These are phyloP conservation scores for Samsoniella hepiali DNA, from an alignment of 2,329 filamentous ascomycete genomes.

Conservation along the genomic window DNA sequence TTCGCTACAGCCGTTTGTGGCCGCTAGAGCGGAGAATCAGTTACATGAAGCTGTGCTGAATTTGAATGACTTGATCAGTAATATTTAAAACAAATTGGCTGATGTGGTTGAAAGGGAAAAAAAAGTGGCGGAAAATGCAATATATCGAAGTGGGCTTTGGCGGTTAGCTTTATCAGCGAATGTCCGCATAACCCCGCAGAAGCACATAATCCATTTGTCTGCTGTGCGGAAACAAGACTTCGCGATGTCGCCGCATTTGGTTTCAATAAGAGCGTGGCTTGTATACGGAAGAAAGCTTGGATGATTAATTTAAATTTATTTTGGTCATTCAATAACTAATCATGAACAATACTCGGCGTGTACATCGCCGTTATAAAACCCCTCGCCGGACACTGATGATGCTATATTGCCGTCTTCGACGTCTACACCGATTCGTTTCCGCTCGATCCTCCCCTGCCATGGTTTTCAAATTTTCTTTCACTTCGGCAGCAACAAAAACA, in stretches of 20 bases:
- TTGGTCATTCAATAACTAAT: too few species aligned
- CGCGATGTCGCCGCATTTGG: not conserved
- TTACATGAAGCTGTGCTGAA: not conserved
- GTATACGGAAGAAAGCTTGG: not conserved
- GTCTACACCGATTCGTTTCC: too few species aligned
- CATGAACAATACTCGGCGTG: not conserved
- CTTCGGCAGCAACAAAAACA: not conserved
- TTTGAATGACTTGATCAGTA: not conserved
- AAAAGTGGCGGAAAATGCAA: not conserved
- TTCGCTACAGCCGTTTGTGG: not conserved
- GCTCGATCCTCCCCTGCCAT: too few species aligned
- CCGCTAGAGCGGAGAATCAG: not conserved
- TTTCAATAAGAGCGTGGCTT: too few species aligned
- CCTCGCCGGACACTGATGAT: not conserved
- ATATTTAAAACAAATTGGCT: not conserved
- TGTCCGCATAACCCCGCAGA: constrained; percentile 11
- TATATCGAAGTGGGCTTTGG: not conserved
- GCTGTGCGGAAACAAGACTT: not conserved
- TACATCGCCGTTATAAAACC: not conserved
- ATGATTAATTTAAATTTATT: not conserved
- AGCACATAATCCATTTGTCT: not conserved
- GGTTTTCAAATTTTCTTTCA: not conserved
- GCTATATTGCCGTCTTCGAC: too few species aligned
- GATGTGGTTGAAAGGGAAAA: not conserved
- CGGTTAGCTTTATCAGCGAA: not conserved